phyloP scores from a whole-genome alignment of 768 basidiomycete species.

The Podaxis sp. region DNA sequence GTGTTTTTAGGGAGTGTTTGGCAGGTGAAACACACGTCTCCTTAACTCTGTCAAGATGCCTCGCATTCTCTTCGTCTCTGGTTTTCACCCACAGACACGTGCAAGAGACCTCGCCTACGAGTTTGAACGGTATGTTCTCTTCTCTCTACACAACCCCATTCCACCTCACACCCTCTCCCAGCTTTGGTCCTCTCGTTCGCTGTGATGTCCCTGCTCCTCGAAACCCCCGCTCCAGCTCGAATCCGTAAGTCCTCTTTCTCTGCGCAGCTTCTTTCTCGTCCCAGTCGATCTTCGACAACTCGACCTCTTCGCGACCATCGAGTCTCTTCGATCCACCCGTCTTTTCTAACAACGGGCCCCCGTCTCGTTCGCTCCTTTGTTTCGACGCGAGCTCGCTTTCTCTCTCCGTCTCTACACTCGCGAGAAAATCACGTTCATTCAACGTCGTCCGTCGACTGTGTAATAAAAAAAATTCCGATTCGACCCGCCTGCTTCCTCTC shows the following conservation, averaged over 20 bases:
- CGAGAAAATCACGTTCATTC: background rate
- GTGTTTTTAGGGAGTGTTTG: constrained; percentile 8
- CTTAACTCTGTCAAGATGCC: constrained; percentile 42
- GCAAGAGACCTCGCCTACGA: constrained; percentile 82
- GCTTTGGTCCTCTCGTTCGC: constrained; percentile 78
- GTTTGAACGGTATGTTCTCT: constrained; percentile 68
- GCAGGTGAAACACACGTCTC: background rate
- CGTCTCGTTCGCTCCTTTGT: background rate
- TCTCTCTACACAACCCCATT: background rate
- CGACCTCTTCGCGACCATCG: background rate
- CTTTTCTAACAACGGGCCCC: background rate
- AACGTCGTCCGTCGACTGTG: background rate
- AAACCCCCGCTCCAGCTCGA: constrained; percentile 66
- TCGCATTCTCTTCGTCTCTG: constrained; percentile 84
- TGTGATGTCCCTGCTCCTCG: constrained; percentile 89
- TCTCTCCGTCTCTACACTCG: constrained; percentile 2
- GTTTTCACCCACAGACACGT: constrained; percentile 78
- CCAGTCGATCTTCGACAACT: constrained; percentile 15
- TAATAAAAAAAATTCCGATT: background rate
- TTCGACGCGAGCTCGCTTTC: constrained; percentile 10
- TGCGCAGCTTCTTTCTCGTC: constrained; percentile 12
- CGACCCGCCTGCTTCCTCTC: constrained; percentile 3
- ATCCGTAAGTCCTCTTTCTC: constrained; percentile 66
- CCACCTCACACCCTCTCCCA: constrained; percentile 23
- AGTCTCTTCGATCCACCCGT: constrained; percentile 26